phyloP scores from a whole-genome alignment of 768 basidiomycete genomes.

The Termitomyces heimii region DNA sequence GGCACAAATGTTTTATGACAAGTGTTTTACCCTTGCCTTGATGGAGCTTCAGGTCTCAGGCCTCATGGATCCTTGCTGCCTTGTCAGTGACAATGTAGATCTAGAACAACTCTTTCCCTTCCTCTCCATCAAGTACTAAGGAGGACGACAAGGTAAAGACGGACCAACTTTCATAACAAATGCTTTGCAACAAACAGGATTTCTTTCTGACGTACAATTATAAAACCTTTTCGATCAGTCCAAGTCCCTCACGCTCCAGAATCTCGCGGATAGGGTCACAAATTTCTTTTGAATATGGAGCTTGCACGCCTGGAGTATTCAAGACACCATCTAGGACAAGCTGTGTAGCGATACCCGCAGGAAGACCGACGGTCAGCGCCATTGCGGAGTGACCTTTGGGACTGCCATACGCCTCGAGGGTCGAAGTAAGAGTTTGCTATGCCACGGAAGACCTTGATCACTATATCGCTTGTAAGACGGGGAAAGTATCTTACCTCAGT shows the following conservation, averaged over 20 bases:
- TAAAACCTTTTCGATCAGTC: constrained; percentile 57
- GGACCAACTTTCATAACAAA: background rate
- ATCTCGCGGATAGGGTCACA: constrained; percentile 66
- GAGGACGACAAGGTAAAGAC: background rate
- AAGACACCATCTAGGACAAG: constrained; percentile 85
- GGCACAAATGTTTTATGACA: too few species aligned
- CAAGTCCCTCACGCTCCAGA: constrained; percentile 71
- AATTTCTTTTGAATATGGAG: constrained; percentile 83
- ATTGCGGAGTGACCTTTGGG: constrained; percentile 81
- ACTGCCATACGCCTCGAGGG: constrained; percentile 84
- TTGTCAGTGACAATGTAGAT: too few species aligned
- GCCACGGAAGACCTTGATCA: background rate
- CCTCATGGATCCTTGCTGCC: too few species aligned
- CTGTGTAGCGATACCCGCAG: constrained; percentile 92
- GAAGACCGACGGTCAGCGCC: constrained; percentile 88
- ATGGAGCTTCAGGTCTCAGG: too few species aligned
- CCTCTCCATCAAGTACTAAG: too few species aligned
- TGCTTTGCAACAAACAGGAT: background rate
- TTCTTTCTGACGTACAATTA: background rate
- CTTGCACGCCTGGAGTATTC: constrained; percentile 71
- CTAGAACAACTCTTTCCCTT: too few species aligned
- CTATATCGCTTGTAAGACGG: background rate
- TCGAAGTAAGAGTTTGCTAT: constrained; percentile 84
- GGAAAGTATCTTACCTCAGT: constrained; percentile 38
- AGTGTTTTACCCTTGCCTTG: too few species aligned